Evolutionary conservation across 345 rosid species (phyloP), one percentile per base, ranked within the genome.

Genomic region (Odontarrhena argentea): DNA sequence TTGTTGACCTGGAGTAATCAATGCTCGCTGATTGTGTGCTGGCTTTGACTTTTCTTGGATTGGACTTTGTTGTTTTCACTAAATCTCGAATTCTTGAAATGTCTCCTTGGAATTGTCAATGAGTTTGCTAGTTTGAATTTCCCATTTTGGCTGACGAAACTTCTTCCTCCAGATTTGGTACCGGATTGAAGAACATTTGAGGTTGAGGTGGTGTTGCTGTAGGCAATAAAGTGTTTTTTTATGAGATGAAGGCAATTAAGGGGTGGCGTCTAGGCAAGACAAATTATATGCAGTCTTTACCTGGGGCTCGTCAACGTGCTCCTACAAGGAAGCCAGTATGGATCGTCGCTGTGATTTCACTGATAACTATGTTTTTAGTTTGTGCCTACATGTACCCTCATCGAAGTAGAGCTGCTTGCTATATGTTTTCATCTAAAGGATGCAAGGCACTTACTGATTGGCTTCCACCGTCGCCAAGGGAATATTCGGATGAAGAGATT

Each of bases 381-480:
- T 91, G 84, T 60, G 96, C 85, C 28, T 95, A 86, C 62, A 70
- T 95, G 65, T 87, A 89, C 75, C 99, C 99, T 48, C 99, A 88
- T 2, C 82, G 73, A 34, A 78, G 87, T 58, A 70, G 41, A 64
- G 65, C 79, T 47, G 87, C 98, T 50, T 91, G 99, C 70, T 91
- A 85, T 50, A 68, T 89, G 62, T 75, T 95, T 78, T 86, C 96
- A 42, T 80, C 93, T 3, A 78, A 79, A 69, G 96, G 96, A 56
- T 95, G 99, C 77, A 82, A 86, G 75, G 96, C 67, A 55, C 74
- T 95, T 3, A 68, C 84, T n/a, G 79, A 83, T 60, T 95, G 99
- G 99, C 96, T 91, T 78, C 97, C 99, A 30, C 96, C 99, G 24
- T 87, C 96, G 30, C 76, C 74, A 9, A 85, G 97, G 77, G 87